Percentiles rank a stretch among this genome's conserved stretches.
These are phyloP conservation scores for Nymphaea thermarum DNA, from an alignment of 164 flowering plant genomes.

Conservation along the genomic window DNA sequence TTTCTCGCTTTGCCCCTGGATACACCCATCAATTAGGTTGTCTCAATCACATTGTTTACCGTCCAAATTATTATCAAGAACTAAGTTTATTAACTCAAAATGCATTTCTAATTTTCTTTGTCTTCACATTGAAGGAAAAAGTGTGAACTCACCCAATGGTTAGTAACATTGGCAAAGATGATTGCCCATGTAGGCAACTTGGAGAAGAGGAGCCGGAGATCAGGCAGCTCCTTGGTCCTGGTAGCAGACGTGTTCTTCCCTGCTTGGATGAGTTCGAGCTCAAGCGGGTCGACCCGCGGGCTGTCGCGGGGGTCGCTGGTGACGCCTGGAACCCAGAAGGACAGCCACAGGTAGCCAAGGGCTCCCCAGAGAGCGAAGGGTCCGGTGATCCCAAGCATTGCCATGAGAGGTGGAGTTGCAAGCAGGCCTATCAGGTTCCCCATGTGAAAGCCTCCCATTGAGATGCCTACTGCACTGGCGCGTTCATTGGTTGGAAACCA, in stretches of 20 bases:
- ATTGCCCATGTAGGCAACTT: conserved; percentile 88
- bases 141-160: conserved; percentile 67
- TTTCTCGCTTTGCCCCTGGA: too few species aligned
- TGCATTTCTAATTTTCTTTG: too few species aligned
- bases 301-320: conserved; percentile 61
- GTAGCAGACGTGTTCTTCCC: conserved; percentile 39
- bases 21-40: too few species aligned
- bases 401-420: conserved; percentile 57
- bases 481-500: conserved; percentile 86
- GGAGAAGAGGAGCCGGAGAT: conserved; percentile 45
- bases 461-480: conserved; percentile 85
- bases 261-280: conserved; percentile 54
- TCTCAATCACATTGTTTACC: too few species aligned
- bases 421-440: conserved; percentile 78
- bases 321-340: conserved; percentile 38
- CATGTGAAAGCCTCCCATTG: conserved; percentile 93
- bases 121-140: too few species aligned
- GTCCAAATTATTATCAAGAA: too few species aligned
- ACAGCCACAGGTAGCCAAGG: conserved; percentile 74
- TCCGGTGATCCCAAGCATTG: conserved; percentile 53
- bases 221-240: conserved; percentile 25
- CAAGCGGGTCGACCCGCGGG: conserved; percentile 34
- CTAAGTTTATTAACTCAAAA: too few species aligned
- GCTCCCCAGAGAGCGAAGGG: conserved; percentile 71
- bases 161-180: conserved; percentile 65